phyloP scores from a whole-genome alignment of 2,329 filamentous ascomycete species.

The Claviceps lovelessii region DNA sequence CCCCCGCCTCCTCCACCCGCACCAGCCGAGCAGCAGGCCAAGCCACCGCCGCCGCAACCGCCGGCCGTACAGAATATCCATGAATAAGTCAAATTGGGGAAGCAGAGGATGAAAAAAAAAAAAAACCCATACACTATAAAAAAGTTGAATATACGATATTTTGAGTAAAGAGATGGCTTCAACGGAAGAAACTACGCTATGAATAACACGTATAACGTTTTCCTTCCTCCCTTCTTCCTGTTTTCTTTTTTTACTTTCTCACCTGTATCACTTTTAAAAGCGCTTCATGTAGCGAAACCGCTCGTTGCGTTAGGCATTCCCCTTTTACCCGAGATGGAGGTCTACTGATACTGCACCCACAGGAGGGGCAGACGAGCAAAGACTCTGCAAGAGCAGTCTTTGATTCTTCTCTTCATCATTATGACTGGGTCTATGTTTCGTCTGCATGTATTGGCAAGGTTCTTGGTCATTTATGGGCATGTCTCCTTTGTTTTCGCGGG shows the following conservation, averaged over 20 bases:
- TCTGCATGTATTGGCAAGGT: too few relatives aligned
- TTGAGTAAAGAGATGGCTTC: not conserved
- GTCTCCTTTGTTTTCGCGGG: too few relatives aligned
- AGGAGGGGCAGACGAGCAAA: too few relatives aligned
- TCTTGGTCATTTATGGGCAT: too few relatives aligned
- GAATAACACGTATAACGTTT: conserved; percentile 5
- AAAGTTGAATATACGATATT: not conserved
- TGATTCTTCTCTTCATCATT: too few relatives aligned
- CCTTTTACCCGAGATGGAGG: too few relatives aligned
- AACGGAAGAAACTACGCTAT: not conserved
- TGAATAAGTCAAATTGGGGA: not conserved
- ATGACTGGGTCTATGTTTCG: too few relatives aligned
- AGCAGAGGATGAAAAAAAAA: not conserved
- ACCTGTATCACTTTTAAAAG: too few relatives aligned
- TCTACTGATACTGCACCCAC: too few relatives aligned
- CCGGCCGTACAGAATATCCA: conserved; percentile 5
- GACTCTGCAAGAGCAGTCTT: too few relatives aligned
- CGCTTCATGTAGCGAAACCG: too few relatives aligned
- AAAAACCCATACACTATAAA: not conserved
- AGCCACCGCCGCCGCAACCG: conserved; percentile 11
- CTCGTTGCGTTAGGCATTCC: too few relatives aligned
- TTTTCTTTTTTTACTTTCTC: not conserved
- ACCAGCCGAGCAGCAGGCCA: not conserved
- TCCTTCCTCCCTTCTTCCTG: not conserved
- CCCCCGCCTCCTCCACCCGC: conserved; percentile 9